phyloP scores from a whole-genome alignment of 1,139 yeast genomes.

The Magnusiomyces paraingens region DNA sequence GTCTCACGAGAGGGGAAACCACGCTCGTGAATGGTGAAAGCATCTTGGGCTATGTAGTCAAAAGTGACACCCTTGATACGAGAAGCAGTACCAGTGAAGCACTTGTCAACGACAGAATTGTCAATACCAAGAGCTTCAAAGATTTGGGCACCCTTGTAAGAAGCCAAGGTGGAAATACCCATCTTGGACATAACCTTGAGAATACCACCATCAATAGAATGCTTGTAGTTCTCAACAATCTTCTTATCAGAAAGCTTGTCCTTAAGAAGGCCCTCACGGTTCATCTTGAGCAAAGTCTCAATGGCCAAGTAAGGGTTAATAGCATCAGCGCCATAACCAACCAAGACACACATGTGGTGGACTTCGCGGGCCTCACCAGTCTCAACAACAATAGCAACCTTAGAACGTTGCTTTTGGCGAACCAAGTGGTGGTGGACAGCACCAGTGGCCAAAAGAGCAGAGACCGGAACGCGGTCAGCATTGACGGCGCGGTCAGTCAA shows the following conservation, averaged over 20 bases:
- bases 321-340: constrained; percentile 98
- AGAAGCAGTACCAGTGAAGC: constrained; percentile 96
- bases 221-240: constrained; percentile 69
- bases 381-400: constrained; percentile 85
- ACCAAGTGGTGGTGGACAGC: constrained; percentile 96
- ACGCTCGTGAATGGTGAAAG: constrained; percentile 84
- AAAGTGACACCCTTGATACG: constrained; percentile 94
- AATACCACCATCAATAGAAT: constrained; percentile 83
- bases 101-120: constrained; percentile 88
- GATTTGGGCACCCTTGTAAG: constrained; percentile 97
- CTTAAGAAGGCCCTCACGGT: constrained; percentile 67
- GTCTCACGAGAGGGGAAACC: constrained; percentile 81
- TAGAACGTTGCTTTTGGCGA: constrained; percentile 91
- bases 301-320: constrained; percentile 89
- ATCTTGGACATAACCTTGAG: constrained; percentile 96
- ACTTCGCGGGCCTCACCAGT: constrained; percentile 98
- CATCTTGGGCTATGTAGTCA: constrained; percentile 94
- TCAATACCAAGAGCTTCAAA: constrained; percentile 96
- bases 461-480: constrained; percentile 64
- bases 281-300: constrained; percentile 82
- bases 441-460: constrained; percentile 92
- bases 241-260: constrained; percentile 49
- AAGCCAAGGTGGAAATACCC: constrained; percentile 97
- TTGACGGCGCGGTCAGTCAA: constrained; percentile 65
- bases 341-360: constrained; percentile 88